Evolutionary conservation across 1,284 basidiomycete species (phyloP).

Genomic region (Meira nashicola): DNA sequence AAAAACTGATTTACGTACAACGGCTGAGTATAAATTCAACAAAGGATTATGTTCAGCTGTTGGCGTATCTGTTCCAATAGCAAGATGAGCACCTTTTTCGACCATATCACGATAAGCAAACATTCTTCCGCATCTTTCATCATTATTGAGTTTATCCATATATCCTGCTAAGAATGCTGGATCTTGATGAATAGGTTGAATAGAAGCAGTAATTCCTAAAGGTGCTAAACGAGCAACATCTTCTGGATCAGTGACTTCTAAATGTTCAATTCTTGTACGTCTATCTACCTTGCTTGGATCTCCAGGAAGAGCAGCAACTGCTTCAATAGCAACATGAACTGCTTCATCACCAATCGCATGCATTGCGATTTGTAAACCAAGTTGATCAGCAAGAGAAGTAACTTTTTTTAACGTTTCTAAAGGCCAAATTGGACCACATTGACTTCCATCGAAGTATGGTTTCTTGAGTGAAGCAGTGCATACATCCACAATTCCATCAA

Average conservation of each 20-base stretch:
- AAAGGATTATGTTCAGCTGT: conserved; percentile 24
- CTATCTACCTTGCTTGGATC: conserved; percentile 11
- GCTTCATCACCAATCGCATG: conserved; percentile 29
- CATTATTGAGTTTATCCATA: conserved; percentile 21
- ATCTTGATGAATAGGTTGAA: conserved; percentile 28
- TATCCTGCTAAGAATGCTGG: conserved; percentile 24
- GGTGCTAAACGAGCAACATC: conserved; percentile 24
- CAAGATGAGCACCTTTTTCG: conserved; percentile 24
- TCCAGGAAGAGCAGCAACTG: conserved; percentile 21
- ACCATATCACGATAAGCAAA: conserved; percentile 30
- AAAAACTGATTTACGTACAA: conserved; percentile 21
- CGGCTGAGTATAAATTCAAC: conserved; percentile 25
- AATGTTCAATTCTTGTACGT: conserved; percentile 29
- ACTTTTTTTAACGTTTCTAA: conserved; percentile 15
- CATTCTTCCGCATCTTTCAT: conserved; percentile 19
- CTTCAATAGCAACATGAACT: conserved; percentile 28
- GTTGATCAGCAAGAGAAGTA: conserved; percentile 20
- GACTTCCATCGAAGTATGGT: conserved; percentile 27
- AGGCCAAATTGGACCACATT: conserved; percentile 26
- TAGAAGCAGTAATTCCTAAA: conserved; percentile 30
- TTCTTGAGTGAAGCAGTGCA: conserved; percentile 27
- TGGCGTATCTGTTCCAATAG: conserved; percentile 26
- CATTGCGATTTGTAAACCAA: conserved; percentile 25
- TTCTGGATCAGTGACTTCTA: conserved; percentile 26
- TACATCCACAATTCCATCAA: too few species aligned